phyloP scores from a whole-genome alignment of 768 basidiomycete genomes.

The Kwoniella sp. region DNA sequence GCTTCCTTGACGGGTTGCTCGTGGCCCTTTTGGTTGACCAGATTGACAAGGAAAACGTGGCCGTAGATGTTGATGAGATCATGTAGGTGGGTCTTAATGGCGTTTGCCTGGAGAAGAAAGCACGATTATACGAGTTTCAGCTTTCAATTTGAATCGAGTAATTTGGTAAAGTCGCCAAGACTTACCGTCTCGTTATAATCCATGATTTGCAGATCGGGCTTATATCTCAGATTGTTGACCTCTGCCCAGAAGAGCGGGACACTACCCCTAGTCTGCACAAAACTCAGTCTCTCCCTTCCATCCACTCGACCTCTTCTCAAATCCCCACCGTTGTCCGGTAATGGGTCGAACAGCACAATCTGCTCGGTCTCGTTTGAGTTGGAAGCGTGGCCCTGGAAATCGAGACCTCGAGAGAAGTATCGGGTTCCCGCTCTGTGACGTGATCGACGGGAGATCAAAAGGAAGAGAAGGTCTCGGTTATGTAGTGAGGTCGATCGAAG shows the following conservation, averaged over 20 bases:
- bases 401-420: constrained; percentile 92
- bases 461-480: constrained; percentile 75
- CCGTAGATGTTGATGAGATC: constrained; percentile 76
- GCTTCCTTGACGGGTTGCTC: constrained; percentile 95
- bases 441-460: constrained; percentile 88
- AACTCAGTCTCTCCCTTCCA: constrained; percentile 64
- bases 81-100: constrained; percentile 71
- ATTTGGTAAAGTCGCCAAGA: no score
- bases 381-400: constrained; percentile 82
- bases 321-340: constrained; percentile 36
- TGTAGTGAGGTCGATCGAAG: constrained; percentile 73
- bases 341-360: constrained; percentile 71
- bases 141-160: no score
- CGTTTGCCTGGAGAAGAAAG: constrained; percentile 63
- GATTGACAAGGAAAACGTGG: constrained; percentile 75
- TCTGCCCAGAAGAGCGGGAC: constrained; percentile 96
- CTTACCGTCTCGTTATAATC: constrained; percentile 80
- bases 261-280: constrained; percentile 91
- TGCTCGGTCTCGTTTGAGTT: constrained; percentile 99
- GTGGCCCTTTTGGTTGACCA: constrained; percentile 90
- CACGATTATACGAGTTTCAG: no score
- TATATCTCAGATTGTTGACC: constrained; percentile 90
- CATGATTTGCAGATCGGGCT: constrained; percentile 96
- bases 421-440: constrained; percentile 94
- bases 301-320: constrained; percentile 46